These are phyloP conservation scores for Wickerhamiella cacticola DNA, from an alignment of 805 yeast genomes.

Conservation along the genomic window DNA sequence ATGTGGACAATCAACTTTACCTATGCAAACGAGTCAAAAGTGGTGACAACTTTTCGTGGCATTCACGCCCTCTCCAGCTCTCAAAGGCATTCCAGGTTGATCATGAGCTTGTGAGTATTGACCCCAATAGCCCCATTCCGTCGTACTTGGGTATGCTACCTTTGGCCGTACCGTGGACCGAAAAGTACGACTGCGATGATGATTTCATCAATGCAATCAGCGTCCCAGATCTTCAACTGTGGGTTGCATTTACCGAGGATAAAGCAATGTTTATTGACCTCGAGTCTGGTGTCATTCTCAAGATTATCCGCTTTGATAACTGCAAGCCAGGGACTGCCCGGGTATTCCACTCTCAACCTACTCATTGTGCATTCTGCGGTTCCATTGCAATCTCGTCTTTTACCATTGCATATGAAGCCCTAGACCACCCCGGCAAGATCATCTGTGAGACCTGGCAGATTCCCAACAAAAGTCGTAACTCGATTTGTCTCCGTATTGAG, in stretches of 20 bases:
- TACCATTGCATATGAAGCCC: conserved; percentile 58
- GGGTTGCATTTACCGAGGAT: conserved; percentile 18
- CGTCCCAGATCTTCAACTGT: conserved; percentile 23
- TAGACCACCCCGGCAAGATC: conserved; percentile 39
- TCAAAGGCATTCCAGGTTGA: not conserved
- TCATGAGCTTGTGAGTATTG: not conserved
- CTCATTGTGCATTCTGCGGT: conserved; percentile 86
- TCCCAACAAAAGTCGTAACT: conserved; percentile 63
- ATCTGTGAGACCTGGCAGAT: conserved; percentile 63
- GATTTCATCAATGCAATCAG: conserved; percentile 15
- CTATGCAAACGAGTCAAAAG: conserved; percentile 1
- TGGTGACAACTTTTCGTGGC: not conserved
- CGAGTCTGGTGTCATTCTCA: conserved; percentile 61
- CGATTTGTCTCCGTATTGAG: conserved; percentile 77
- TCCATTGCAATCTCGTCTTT: conserved; percentile 67
- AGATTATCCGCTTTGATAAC: conserved; percentile 47
- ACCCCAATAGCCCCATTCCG: not conserved
- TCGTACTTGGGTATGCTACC: not conserved
- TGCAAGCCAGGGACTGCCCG: conserved; percentile 48
- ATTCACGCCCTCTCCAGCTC: not conserved
- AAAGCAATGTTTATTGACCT: conserved; percentile 44
- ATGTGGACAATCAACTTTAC: conserved; percentile 1
- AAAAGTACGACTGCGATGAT: conserved; percentile 1
- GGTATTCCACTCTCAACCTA: conserved; percentile 73
- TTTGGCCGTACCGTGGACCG: conserved; percentile 11